Evolutionary conservation across 1,284 basidiomycete species (phyloP).

Genomic region (Ustilago xerochloae): DNA sequence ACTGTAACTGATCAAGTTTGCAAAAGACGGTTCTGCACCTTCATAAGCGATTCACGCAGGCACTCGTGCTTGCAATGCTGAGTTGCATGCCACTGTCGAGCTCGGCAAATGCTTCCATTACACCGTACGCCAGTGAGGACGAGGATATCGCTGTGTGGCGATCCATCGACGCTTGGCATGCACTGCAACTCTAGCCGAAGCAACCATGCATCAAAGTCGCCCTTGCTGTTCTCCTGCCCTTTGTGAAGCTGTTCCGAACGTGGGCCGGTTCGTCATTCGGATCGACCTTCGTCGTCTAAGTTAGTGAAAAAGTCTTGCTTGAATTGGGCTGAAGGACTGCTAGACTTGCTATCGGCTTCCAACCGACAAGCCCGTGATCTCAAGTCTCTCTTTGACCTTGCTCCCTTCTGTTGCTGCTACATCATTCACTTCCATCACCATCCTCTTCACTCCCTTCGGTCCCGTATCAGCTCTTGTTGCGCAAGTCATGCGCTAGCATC

Average conservation of each 20-base stretch:
- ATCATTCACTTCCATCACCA: neutral
- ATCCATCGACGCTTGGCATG: conserved; percentile 24
- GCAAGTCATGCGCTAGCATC: conserved; percentile 5
- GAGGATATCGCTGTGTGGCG: neutral
- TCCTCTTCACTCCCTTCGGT: neutral
- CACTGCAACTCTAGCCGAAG: conserved; percentile 2
- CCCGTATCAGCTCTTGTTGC: neutral
- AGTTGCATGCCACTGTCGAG: neutral
- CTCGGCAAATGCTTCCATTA: neutral
- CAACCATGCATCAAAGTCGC: neutral
- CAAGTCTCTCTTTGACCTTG: too few species aligned
- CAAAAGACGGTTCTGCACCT: neutral
- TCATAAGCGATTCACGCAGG: neutral
- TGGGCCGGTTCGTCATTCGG: neutral
- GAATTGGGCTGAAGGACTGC: neutral
- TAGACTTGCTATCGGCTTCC: too few species aligned
- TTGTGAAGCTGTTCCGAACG: neutral
- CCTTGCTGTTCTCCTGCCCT: neutral
- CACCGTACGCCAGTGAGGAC: neutral
- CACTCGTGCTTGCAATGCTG: conserved; percentile 1
- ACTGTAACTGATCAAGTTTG: too few species aligned
- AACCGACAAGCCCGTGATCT: too few species aligned
- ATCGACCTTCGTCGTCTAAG: neutral
- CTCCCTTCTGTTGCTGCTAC: neutral
- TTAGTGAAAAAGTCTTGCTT: neutral